A percentile compares a stretch with the other conserved stretches of the same genome.
These are phyloP conservation scores for Aspergillus tanneri DNA, from an alignment of 2,329 filamentous ascomycete species.

Conservation along the genomic window DNA sequence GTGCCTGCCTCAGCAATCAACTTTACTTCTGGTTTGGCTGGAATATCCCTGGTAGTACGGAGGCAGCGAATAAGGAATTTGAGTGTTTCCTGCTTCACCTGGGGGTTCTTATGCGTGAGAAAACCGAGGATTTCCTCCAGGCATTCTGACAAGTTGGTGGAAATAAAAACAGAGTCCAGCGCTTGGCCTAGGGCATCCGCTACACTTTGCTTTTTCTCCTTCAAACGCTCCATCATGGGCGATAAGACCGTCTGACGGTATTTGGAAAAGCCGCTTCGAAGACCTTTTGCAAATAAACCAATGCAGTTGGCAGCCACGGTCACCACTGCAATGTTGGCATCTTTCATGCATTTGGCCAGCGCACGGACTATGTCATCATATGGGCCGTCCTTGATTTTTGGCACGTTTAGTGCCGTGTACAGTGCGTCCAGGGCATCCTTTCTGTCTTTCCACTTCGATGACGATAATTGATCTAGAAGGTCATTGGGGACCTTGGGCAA, in stretches of 20 bases:
- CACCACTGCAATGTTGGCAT: constrained; percentile 93
- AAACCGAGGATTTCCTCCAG: constrained; percentile 87
- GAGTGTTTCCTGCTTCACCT: constrained; percentile 93
- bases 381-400: constrained; percentile 85
- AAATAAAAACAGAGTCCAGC: constrained; percentile 67
- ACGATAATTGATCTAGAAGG: constrained; percentile 79
- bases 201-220: constrained; percentile 92
- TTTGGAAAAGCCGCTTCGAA: constrained; percentile 74
- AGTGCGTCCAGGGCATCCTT: constrained; percentile 90
- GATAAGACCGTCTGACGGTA: constrained; percentile 78
- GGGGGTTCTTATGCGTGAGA: constrained; percentile 90
- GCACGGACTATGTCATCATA: constrained; percentile 81
- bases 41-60: constrained; percentile 77
- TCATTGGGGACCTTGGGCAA: constrained; percentile 75
- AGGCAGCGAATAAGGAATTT: constrained; percentile 89
- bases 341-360: constrained; percentile 96
- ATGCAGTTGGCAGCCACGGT: constrained; percentile 91
- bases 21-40: constrained; percentile 77
- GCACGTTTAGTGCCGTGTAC: constrained; percentile 73
- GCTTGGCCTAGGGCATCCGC: constrained; percentile 84
- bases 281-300: constrained; percentile 80
- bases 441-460: constrained; percentile 96
- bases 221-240: constrained; percentile 90
- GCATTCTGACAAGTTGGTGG: constrained; percentile 75
- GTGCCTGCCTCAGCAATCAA: constrained; percentile 84